Evolutionary conservation across 495 filamentous ascomycete species (phyloP), one percentile per base, ranked within the genome.

Genomic region (Aspergillus saccharolyticus): DNA sequence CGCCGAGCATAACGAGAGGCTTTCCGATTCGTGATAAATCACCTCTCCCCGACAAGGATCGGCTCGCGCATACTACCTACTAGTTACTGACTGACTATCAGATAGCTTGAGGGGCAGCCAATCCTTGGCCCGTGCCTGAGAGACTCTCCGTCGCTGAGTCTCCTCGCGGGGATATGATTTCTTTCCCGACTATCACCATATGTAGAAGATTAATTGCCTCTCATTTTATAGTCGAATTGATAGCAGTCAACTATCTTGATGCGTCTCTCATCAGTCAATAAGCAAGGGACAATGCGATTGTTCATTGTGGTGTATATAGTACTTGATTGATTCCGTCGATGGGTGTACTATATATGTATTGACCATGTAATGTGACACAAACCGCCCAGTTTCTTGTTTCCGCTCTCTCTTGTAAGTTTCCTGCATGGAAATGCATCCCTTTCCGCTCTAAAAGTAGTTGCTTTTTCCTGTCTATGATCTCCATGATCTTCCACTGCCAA

Each of bases 151-250:
- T 49, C 10, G 49, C 52, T 59, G 44, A 58, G 52, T 50, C 62
- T 61, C 58, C 62, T 61, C 61, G 58, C 62, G 58, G 54, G 17
- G 56, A 52, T 43, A 19, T 19, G 7, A n/a, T 9, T 9, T 28
- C 3, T 53, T 25, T 16, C 4, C 15, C 25, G 39, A 20, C 39
- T 10, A 43, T 17, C 17, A 39, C 25, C 17, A 18, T 18, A 53
- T 25, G 21, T 16, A 51, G 42, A 42, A 53, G 30, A 44, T 12
- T 19, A 10, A 18, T 18, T 45, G 8, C 1, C 6, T 28, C 22
- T 45, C 42, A 42, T 17, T 21, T 54, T 33, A 54, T 18, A 21
- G 1, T 18, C 15, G 53, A 18, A 22, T 18, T 49, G 46, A 45
- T 43, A 22, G 18, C 56, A 1, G 33, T 51, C 33, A 39, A 5